Conservation (phyloP, 495 filamentous ascomycete species). For the Penicillium goetzii region DNA sequence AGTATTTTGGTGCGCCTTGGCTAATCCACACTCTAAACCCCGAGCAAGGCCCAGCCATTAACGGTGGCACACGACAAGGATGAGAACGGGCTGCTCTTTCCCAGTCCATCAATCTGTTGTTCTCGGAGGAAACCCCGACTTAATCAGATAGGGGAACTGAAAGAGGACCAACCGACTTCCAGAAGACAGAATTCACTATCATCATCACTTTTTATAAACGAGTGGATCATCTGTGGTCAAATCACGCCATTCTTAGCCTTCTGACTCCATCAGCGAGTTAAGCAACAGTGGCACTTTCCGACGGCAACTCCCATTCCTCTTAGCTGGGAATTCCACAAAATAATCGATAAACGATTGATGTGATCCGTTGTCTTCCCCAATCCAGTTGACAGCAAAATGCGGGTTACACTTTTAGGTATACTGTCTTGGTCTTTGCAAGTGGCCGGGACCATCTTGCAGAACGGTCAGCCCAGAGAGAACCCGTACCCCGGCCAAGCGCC, state of each 20-base stretch:
- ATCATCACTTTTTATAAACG: not conserved
- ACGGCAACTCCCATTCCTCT: not conserved
- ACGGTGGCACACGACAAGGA: not conserved
- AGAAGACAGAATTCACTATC: not conserved
- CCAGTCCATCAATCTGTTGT: not conserved
- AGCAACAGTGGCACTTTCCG: not conserved
- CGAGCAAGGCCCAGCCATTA: not conserved
- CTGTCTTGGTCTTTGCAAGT: constrained; percentile 26
- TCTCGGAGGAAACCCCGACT: not conserved
- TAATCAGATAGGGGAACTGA: not conserved
- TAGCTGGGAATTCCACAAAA: constrained; percentile 5
- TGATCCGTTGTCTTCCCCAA: constrained; percentile 9
- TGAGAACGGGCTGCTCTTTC: not conserved
- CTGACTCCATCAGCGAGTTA: constrained; percentile 18
- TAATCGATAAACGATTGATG: constrained; percentile 18
- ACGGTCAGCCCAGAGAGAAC: constrained; percentile 57
- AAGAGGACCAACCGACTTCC: not conserved
- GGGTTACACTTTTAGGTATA: constrained; percentile 16
- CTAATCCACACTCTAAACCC: not conserved
- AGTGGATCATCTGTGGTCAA: not conserved
- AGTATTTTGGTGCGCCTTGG: not conserved
- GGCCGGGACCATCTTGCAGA: constrained; percentile 61
- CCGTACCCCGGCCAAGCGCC: constrained; percentile 40
- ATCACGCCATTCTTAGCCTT: constrained; percentile 27
- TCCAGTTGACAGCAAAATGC: constrained; percentile 22